Evolutionary conservation across 1,284 basidiomycete genomes (phyloP).

Genomic region (Mixia osmundae): DNA sequence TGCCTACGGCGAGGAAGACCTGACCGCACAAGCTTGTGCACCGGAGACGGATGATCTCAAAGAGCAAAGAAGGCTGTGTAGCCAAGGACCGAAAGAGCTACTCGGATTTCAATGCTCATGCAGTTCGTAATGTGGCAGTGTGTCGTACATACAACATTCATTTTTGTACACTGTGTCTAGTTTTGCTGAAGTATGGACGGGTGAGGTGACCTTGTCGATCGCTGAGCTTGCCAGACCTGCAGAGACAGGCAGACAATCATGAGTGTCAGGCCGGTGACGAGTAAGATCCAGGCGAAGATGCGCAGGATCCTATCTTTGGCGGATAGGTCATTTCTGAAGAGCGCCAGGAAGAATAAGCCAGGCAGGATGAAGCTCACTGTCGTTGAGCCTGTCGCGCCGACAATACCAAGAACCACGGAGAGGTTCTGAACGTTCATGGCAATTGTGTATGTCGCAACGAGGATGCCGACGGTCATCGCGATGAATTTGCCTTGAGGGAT

Average conservation of each 20-base stretch:
- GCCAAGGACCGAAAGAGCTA: constrained; percentile 45
- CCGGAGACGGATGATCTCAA: constrained; percentile 32
- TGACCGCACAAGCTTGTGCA: constrained; percentile 22
- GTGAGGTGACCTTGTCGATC: too few species aligned
- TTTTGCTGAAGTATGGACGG: too few species aligned
- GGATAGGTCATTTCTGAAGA: constrained; percentile 38
- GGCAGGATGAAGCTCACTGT: constrained; percentile 93
- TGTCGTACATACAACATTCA: too few species aligned
- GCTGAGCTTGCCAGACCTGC: constrained; percentile 10
- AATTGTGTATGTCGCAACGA: constrained; percentile 37
- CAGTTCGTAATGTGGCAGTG: too few species aligned
- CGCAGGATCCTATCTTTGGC: constrained; percentile 34
- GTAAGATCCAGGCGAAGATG: constrained; percentile 39
- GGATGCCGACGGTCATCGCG: constrained; percentile 45
- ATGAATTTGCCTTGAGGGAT: constrained; percentile 44
- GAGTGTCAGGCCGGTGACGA: constrained; percentile 51
- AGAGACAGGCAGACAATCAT: constrained; percentile 46
- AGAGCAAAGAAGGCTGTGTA: constrained; percentile 53
- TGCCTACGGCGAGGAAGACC: constrained; percentile 38
- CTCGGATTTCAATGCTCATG: constrained; percentile 85
- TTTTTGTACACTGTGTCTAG: too few species aligned
- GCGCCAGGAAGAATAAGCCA: constrained; percentile 36
- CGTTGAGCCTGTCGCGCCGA: constrained; percentile 87
- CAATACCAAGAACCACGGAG: constrained; percentile 63
- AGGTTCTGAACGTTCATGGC: constrained; percentile 65